Percentiles rank a stretch among this genome's conserved stretches.
These are phyloP conservation scores for Coniochaeta sp. DNA, from an alignment of 2,329 filamentous ascomycete species.

Conservation along the genomic window DNA sequence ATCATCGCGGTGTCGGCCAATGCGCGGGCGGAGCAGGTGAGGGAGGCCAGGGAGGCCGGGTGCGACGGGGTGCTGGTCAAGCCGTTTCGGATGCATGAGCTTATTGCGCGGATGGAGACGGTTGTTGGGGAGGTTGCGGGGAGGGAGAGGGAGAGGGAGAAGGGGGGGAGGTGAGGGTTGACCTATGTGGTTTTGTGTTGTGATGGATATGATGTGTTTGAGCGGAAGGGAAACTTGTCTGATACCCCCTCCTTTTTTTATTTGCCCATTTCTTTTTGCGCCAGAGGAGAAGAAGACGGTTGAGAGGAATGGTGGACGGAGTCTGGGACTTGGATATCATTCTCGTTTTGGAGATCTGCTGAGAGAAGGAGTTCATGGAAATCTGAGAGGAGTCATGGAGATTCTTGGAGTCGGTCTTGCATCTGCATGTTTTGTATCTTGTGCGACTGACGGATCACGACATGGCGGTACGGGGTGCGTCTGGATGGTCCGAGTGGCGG, in stretches of 20 bases:
- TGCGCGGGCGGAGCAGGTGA: slow-evolving; percentile 53
- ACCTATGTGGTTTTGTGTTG: neutral
- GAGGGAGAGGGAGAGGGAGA: neutral
- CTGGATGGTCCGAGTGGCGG: neutral
- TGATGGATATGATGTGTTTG: too few species aligned
- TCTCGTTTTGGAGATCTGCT: too few species aligned
- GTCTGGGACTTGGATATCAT: too few species aligned
- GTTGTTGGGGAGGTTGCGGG: slow-evolving; percentile 25
- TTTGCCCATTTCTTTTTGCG: too few species aligned
- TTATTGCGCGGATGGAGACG: slow-evolving; percentile 50
- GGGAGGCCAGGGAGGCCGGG: slow-evolving; percentile 40
- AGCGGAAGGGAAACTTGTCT: too few species aligned
- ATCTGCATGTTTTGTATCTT: neutral
- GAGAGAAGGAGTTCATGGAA: too few species aligned
- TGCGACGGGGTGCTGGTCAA: slow-evolving; percentile 65
- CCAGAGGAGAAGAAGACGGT: too few species aligned
- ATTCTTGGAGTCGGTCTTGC: too few species aligned
- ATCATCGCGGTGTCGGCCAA: slow-evolving; percentile 64
- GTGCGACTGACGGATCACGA: neutral
- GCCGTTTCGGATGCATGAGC: slow-evolving; percentile 57
- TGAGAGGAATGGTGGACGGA: too few species aligned
- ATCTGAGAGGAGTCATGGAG: too few species aligned
- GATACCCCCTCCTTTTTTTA: too few species aligned
- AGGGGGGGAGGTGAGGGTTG: neutral
- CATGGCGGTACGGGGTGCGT: neutral